phyloP scores from a whole-genome alignment of 2,329 filamentous ascomycete species.

The Botrytis medusae region DNA sequence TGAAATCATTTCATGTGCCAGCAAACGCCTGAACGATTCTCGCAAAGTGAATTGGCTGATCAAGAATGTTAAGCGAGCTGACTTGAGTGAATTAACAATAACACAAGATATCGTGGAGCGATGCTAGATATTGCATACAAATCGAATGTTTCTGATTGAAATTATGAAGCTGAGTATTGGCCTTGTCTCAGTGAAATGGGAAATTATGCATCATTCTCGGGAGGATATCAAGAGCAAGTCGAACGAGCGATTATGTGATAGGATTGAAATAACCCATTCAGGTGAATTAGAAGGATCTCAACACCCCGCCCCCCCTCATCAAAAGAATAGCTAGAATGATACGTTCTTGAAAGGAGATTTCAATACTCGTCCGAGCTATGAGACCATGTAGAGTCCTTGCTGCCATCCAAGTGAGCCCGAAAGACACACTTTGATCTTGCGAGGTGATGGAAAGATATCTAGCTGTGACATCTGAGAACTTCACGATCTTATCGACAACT shows the following conservation, averaged over 20 bases:
- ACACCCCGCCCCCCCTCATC: fast-evolving
- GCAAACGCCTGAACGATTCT: background rate
- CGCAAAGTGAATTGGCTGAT: background rate
- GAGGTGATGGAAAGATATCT: background rate
- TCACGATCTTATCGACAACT: background rate
- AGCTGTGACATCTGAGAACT: background rate
- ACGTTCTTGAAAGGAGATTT: background rate
- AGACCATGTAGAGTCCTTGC: background rate
- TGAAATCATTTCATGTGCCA: background rate
- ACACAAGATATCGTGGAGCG: background rate
- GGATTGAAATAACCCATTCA: fast-evolving
- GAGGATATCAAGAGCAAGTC: background rate
- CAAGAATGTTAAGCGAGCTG: fast-evolving
- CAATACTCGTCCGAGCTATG: background rate
- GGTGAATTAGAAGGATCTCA: background rate
- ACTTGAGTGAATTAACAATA: background rate
- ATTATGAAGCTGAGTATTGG: background rate
- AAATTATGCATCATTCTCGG: background rate
- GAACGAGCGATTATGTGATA: fast-evolving
- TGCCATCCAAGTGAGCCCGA: background rate
- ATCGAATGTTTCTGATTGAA: background rate
- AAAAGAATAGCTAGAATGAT: too few relatives aligned
- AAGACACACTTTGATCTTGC: background rate
- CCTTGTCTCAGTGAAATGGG: background rate
- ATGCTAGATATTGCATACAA: background rate